These are phyloP conservation scores for Phytophthora sansomeana DNA, from an alignment of 352 stramenopile species.

Conservation along the genomic window DNA sequence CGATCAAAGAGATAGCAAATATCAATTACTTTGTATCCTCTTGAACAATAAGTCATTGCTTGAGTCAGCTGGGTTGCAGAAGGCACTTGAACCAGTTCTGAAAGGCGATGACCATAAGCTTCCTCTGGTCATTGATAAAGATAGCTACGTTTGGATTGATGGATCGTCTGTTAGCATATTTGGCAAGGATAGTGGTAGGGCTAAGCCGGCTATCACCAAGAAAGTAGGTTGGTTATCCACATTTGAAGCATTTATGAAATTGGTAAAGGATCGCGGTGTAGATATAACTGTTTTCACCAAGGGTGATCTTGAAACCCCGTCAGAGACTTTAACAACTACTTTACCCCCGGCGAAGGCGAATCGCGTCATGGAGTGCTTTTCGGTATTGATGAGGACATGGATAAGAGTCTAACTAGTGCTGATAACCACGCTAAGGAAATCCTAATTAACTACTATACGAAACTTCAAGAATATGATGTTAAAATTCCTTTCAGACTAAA, in stretches of 20 bases:
- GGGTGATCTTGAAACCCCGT: slow-evolving; percentile 8
- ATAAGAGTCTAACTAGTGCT: slow-evolving; percentile 13
- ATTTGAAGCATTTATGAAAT: slow-evolving; percentile 8
- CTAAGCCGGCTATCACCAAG: not conserved
- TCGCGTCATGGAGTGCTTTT: slow-evolving; percentile 16
- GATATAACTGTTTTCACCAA: slow-evolving; percentile 3
- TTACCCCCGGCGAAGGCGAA: slow-evolving; percentile 7
- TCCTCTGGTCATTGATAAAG: not conserved
- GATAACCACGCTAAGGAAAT: slow-evolving; percentile 20
- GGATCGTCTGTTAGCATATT: too few relatives aligned
- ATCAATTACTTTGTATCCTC: too few relatives aligned
- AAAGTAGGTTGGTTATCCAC: slow-evolving; percentile 21
- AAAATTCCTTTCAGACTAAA: slow-evolving; percentile 10
- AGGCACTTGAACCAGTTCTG: too few relatives aligned
- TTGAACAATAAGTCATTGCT: too few relatives aligned
- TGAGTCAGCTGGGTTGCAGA: too few relatives aligned
- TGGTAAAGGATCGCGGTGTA: slow-evolving; percentile 6
- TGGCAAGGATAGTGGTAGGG: not conserved
- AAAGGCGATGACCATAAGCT: too few relatives aligned
- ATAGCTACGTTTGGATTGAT: too few relatives aligned
- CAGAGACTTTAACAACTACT: slow-evolving; percentile 10
- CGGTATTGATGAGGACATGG: slow-evolving; percentile 19
- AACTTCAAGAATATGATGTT: slow-evolving; percentile 15
- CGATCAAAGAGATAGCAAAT: too few relatives aligned
- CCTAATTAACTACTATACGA: slow-evolving; percentile 23